Conservation (phyloP, 108 stramenopile species). For the Ochromonas danica region DNA sequence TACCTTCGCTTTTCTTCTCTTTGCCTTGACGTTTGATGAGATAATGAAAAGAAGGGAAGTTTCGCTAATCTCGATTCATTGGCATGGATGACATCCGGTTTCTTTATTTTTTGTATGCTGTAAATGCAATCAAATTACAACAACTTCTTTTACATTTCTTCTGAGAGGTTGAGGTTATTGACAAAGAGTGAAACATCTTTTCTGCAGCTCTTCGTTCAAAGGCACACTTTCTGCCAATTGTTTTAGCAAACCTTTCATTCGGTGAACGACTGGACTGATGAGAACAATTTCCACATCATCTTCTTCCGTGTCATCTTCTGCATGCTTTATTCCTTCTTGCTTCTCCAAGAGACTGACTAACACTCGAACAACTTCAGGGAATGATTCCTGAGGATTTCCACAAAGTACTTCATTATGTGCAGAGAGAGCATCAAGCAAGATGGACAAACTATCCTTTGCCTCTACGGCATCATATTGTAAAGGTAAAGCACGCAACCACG, state of each 20-base stretch:
- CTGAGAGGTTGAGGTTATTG: no score
- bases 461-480: background rate
- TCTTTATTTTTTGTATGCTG: no score
- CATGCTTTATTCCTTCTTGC: background rate
- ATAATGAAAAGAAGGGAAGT: no score
- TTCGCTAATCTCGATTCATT: no score
- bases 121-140: no score
- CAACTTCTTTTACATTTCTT: no score
- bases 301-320: background rate
- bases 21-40: no score
- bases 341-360: background rate
- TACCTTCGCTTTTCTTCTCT: no score
- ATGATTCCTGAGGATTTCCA: background rate
- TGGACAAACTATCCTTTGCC: background rate
- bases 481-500: background rate
- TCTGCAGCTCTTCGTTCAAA: no score
- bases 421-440: background rate
- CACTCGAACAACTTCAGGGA: background rate
- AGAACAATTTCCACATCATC: background rate
- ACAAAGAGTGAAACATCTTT: no score
- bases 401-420: background rate
- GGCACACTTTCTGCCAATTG: constrained; percentile 1
- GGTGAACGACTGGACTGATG: background rate
- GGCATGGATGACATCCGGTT: no score
- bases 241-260: background rate